Percentiles rank a stretch among this genome's conserved stretches.
Evolutionary conservation across 805 yeast genomes (phyloP).

Genomic region (Saturnispora ahearnii): DNA sequence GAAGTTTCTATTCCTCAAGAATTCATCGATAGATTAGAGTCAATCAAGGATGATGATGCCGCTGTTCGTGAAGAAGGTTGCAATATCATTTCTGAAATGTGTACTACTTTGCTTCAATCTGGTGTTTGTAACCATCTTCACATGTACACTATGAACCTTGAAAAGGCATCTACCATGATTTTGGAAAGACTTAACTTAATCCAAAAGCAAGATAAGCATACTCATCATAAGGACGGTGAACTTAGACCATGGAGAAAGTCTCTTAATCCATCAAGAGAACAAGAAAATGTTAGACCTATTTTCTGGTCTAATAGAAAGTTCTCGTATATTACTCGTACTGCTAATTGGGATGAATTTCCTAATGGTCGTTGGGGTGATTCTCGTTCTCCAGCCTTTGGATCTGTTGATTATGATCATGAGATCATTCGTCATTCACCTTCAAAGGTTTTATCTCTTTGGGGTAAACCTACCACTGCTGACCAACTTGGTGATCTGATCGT

Average conservation of each 20-base stretch:
- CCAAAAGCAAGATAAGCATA: constrained; percentile 18
- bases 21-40: constrained; percentile 62
- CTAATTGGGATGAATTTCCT: constrained; percentile 97
- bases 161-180: constrained; percentile 81
- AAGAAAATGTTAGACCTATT: constrained; percentile 84
- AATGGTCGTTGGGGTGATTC: constrained; percentile 99
- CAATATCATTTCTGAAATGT: constrained; percentile 74
- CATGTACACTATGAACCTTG: constrained; percentile 96
- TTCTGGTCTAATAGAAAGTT: constrained; percentile 94
- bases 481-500: constrained; percentile 60
- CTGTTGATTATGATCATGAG: constrained; percentile 73
- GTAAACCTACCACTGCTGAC: constrained; percentile 51
- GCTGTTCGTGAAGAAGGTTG: constrained; percentile 82
- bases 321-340: constrained; percentile 80
- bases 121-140: constrained; percentile 80
- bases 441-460: constrained; percentile 83
- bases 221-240: constrained; percentile 18
- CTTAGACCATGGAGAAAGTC: constrained; percentile 86
- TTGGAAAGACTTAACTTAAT: constrained; percentile 61
- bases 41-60: constrained; percentile 84
- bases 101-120: constrained; percentile 57
- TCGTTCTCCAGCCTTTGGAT: constrained; percentile 94
- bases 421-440: constrained; percentile 76
- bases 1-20: constrained; percentile 70
- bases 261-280: constrained; percentile 65